Base-by-base conservation (phyloP, 2,329 filamentous ascomycete species). In the Diaporthe sp. region DNA sequence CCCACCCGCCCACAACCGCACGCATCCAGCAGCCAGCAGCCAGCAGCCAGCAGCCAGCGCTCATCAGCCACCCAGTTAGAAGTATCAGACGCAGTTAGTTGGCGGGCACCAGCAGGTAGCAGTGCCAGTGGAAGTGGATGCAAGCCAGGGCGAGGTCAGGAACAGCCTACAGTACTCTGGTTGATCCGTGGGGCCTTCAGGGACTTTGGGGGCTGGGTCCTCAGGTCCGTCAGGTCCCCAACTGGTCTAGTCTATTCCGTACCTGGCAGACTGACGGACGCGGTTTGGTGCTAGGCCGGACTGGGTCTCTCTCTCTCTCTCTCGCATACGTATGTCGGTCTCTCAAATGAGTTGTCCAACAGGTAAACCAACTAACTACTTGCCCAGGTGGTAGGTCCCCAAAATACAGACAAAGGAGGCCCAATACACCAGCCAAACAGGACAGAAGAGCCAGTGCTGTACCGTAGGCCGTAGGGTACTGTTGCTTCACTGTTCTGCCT, bases 11-110 rank as follows among this genome's bases (percentile, higher is more conserved):
- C 25, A 25, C 6, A 19, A 33, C 35, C 61, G 61, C 61, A 66
- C 61, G 61, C 61, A 66, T 19, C 30, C 61, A 50, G 19, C 61
- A 66, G 61, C 61, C 60, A 19, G n/a, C n/a, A n/a, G n/a, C 22
- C 40, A 54, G 50, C 25, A 19, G 7, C 25, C 17, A 13, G 4
- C 17, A 47, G 10, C 40, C 60, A n/a, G 12, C 60, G 28, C 12
- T 30, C 17, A 8, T 10, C 30, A 13, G 28, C 30, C 17, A 57
- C 17, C 17, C 54, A 45, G 25, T 30, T 38, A 10, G 13, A 35
- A 17, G 15, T 17, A 22, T 47, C 10, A 25, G 55, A 58, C 22
- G 55, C 55, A 58, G 22, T 35, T 58, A 22, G 55, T 19, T n/a
- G n/a, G n/a, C n/a, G n/a, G n/a, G n/a, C n/a, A n/a, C 35, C 55